These are phyloP conservation scores for Xylaria castorea DNA, from an alignment of 495 filamentous ascomycete genomes.

Conservation along the genomic window DNA sequence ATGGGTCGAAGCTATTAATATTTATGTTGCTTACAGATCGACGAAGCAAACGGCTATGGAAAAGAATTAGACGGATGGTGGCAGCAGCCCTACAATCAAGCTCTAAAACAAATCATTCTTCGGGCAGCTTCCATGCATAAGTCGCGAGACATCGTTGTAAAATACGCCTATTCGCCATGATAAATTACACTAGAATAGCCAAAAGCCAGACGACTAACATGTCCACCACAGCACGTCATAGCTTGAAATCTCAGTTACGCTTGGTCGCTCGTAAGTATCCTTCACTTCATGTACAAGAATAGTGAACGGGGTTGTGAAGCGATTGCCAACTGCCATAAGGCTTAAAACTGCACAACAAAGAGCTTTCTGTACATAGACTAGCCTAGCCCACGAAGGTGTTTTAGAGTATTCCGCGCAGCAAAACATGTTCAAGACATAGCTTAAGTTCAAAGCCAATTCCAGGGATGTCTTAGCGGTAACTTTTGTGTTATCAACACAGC, in stretches of 20 bases:
- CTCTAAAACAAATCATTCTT: background rate
- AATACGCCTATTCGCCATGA: background rate
- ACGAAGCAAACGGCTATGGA: background rate
- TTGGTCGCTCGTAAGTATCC: background rate
- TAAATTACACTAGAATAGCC: background rate
- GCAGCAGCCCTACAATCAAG: background rate
- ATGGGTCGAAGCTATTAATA: background rate
- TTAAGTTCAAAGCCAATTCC: background rate
- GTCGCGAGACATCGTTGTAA: background rate
- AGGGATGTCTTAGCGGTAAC: background rate
- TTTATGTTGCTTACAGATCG: background rate
- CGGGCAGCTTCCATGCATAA: background rate
- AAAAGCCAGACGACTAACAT: background rate
- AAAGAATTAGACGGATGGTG: background rate
- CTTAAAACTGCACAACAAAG: background rate
- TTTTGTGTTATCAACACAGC: background rate
- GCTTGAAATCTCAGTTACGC: background rate
- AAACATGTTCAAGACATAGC: background rate
- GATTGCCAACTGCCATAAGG: background rate
- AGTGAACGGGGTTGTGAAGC: background rate
- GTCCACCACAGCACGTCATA: background rate
- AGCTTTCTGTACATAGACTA: background rate
- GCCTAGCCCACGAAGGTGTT: background rate
- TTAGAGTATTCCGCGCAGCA: background rate
- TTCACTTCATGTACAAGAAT: background rate